Percentiles rank a stretch among this genome's conserved stretches.
Evolutionary conservation across 2,329 filamentous ascomycete species (phyloP).

Genomic region (Colletotrichum echinochloae): DNA sequence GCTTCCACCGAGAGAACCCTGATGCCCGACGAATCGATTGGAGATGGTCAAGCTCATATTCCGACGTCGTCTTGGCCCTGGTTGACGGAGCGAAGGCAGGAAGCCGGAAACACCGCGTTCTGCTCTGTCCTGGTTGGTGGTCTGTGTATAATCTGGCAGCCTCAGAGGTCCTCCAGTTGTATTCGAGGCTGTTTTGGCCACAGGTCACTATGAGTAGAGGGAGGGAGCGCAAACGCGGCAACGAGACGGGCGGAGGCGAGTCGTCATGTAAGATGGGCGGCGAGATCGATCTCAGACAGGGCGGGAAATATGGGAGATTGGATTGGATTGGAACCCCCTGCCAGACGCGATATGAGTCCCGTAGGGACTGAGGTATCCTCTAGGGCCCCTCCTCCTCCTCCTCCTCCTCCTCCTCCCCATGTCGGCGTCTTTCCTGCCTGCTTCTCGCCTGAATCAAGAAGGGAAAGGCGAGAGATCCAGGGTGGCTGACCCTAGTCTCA

Average conservation of each 20-base stretch:
- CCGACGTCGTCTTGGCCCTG: slow-evolving; percentile 5
- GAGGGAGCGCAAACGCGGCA: slow-evolving; percentile 10
- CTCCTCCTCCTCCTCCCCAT: background rate
- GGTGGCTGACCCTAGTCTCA: slow-evolving; percentile 40
- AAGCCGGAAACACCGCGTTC: slow-evolving; percentile 2
- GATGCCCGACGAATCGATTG: slow-evolving; percentile 33
- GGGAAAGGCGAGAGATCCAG: slow-evolving; percentile 27
- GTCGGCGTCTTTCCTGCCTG: slow-evolving; percentile 2
- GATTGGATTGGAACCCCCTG: slow-evolving; percentile 6
- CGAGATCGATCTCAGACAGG: slow-evolving; percentile 31
- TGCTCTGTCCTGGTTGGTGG: slow-evolving; percentile 6
- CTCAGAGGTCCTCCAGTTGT: background rate
- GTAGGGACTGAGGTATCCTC: slow-evolving; percentile 2
- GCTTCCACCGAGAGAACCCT: slow-evolving; percentile 34
- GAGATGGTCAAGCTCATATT: slow-evolving; percentile 39
- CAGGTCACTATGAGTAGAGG: slow-evolving; percentile 16
- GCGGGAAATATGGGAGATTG: slow-evolving; percentile 22
- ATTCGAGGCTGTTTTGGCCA: slow-evolving; percentile 18
- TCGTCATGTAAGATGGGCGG: slow-evolving; percentile 32
- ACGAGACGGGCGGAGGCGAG: slow-evolving; percentile 19
- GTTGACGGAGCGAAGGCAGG: background rate
- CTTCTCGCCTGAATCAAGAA: slow-evolving; percentile 31
- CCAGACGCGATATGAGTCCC: slow-evolving; percentile 27
- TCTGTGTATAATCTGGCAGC: slow-evolving; percentile 2
- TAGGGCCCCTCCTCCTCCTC: background rate